These are phyloP conservation scores for Alternaria gaisen DNA, from an alignment of 2,329 filamentous ascomycete species.

Conservation along the genomic window DNA sequence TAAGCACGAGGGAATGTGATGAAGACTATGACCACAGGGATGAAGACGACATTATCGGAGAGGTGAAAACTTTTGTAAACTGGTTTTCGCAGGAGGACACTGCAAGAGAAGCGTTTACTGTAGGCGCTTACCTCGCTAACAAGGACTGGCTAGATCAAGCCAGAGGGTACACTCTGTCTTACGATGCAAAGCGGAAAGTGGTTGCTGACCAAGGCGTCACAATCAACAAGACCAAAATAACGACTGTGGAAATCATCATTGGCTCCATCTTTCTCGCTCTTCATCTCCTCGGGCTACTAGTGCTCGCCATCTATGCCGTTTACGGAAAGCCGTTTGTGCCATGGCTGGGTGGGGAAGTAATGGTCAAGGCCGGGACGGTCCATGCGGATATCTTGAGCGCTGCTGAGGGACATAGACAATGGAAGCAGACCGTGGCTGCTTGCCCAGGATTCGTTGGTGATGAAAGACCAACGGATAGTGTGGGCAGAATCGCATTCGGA, in stretches of 20 bases:
- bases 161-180: neutral
- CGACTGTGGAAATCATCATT: neutral
- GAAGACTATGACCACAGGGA: neutral
- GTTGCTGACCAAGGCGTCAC: neutral
- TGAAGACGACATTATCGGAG: neutral
- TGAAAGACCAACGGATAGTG: neutral
- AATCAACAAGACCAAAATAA: neutral
- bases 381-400: neutral
- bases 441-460: constrained; percentile 2
- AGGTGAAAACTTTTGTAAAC: fast-evolving
- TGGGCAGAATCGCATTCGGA: neutral
- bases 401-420: neutral
- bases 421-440: constrained; percentile 1
- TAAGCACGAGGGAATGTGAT: neutral
- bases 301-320: neutral
- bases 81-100: neutral
- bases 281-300: neutral
- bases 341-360: neutral
- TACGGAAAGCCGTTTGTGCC: neutral
- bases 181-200: neutral
- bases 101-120: neutral
- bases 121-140: constrained; percentile 2
- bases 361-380: neutral
- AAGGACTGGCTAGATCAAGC: neutral
- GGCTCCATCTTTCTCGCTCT: constrained; percentile 1